phyloP scores from a whole-genome alignment of 768 basidiomycete species.

The Leccinum variicolor region DNA sequence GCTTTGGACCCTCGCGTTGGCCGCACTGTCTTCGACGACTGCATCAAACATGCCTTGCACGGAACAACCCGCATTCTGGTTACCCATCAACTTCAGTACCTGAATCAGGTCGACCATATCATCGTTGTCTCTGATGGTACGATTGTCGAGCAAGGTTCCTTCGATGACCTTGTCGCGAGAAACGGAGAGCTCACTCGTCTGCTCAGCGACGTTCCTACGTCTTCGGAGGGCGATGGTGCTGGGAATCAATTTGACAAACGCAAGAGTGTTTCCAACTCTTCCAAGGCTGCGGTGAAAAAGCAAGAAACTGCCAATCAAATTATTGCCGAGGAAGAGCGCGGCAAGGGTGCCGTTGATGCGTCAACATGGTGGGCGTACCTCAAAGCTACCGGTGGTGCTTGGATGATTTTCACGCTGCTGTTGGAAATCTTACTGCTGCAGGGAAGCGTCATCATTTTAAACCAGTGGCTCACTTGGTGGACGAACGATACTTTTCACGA shows the following conservation, averaged over 20 bases:
- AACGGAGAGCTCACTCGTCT: conserved; percentile 27
- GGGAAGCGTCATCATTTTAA: conserved; percentile 22
- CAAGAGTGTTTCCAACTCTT: conserved; percentile 13
- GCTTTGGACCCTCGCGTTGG: conserved; percentile 47
- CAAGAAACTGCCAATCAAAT: conserved; percentile 10
- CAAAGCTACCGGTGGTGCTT: conserved; percentile 26
- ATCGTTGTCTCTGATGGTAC: conserved; percentile 44
- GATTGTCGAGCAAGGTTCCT: conserved; percentile 45
- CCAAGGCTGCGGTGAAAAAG: conserved; percentile 10
- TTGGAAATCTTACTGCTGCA: conserved; percentile 22
- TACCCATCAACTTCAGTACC: conserved; percentile 31
- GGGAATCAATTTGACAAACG: conserved; percentile 17
- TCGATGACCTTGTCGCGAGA: conserved; percentile 33
- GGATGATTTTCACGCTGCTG: conserved; percentile 18
- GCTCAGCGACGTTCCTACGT: conserved; percentile 19
- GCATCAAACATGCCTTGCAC: conserved; percentile 20
- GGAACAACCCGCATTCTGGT: conserved; percentile 29
- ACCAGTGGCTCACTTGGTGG: conserved; percentile 33
- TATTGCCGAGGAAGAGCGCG: conserved; percentile 27
- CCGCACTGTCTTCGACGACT: conserved; percentile 29
- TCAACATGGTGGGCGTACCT: conserved; percentile 31
- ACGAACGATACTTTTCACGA: conserved; percentile 22
- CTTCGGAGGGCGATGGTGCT: conserved; percentile 7
- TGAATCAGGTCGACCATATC: conserved; percentile 40
- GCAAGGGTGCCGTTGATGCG: conserved; percentile 20